Evolutionary conservation across 192 early-diverging fungal species (phyloP).

Genomic region (Coemansia sp.): DNA sequence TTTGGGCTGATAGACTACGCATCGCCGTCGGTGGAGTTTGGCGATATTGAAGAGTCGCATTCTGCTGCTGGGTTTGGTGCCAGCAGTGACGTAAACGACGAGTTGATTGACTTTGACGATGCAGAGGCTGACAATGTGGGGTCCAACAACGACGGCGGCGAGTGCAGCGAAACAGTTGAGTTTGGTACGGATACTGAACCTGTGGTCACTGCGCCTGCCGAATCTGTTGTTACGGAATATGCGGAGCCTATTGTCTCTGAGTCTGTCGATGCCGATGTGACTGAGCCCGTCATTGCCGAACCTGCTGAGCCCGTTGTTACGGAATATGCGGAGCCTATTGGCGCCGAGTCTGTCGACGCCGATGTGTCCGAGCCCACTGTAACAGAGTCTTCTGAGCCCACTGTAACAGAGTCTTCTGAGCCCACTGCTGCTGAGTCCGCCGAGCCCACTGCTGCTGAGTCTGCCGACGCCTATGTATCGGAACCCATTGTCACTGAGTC

Average conservation of each 20-base stretch:
- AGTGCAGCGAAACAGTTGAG: background rate
- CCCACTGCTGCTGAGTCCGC: no score
- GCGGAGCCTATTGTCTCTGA: no score
- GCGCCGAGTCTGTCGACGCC: background rate
- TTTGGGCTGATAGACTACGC: constrained; percentile 51
- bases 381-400: background rate
- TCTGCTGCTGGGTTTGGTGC: background rate
- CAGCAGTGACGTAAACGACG: background rate
- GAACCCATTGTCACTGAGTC: background rate
- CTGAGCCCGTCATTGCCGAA: no score
- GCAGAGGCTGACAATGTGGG: background rate
- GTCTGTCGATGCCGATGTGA: no score
- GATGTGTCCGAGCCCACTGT: background rate
- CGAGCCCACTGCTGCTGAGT: no score
- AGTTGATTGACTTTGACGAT: constrained; percentile 21
- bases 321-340: background rate
- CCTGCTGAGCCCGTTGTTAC: no score
- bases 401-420: background rate
- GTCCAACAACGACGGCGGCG: background rate
- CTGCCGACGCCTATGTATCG: background rate
- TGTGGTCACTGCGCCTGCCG: background rate
- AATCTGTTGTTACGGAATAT: background rate
- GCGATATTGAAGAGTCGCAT: no score
- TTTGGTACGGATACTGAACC: background rate
- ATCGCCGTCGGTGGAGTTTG: constrained; percentile 22